Percentiles rank a stretch among this genome's conserved stretches.
phyloP scores from a whole-genome alignment of 176 grass and related monocot genomes.

The Oryza meyeriana region DNA sequence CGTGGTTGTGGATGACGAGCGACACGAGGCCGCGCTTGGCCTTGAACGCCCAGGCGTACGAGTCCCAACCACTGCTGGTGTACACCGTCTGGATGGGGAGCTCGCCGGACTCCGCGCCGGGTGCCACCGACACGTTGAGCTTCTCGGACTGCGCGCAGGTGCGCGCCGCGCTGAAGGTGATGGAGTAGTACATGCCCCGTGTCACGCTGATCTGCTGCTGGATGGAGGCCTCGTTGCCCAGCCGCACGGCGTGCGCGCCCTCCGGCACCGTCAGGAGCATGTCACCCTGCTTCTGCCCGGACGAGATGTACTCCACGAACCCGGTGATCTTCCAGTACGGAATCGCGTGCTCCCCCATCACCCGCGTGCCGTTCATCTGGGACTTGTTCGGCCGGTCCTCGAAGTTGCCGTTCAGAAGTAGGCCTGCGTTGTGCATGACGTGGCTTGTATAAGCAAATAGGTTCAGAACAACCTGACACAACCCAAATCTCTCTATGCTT shows the following conservation, averaged over 20 bases:
- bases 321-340: conserved; percentile 34
- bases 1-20: conserved; percentile 38
- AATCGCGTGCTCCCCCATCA: conserved; percentile 6
- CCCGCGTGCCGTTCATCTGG: conserved; percentile 25
- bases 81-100: conserved; percentile 43
- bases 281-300: conserved; percentile 18
- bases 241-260: conserved; percentile 40
- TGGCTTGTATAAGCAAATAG: background rate
- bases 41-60: conserved; percentile 41
- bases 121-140: conserved; percentile 37
- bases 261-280: conserved; percentile 38
- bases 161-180: conserved; percentile 51
- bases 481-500: too few relatives aligned
- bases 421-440: background rate
- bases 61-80: conserved; percentile 48
- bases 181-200: conserved; percentile 26
- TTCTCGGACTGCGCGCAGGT: conserved; percentile 42
- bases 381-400: conserved; percentile 21
- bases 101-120: conserved; percentile 12
- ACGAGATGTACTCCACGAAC: conserved; percentile 44
- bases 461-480: too few relatives aligned
- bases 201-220: conserved; percentile 27
- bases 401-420: conserved; percentile 45
- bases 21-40: conserved; percentile 2
- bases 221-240: conserved; percentile 39